phyloP scores from a whole-genome alignment of 2,329 filamentous ascomycete species.

The Clonostachys solani region DNA sequence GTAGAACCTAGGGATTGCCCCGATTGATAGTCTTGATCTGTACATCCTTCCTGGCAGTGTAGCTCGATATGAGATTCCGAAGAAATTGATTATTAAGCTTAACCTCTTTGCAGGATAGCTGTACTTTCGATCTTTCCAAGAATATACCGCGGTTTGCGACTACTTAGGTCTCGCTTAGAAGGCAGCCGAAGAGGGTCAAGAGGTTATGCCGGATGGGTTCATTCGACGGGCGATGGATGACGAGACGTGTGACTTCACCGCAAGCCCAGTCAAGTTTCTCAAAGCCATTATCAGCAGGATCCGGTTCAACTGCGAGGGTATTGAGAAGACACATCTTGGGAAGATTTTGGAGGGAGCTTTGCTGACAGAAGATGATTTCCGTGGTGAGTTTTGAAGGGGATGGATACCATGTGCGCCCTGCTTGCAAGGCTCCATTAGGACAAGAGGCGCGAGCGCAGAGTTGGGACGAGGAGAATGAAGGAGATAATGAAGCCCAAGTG shows the following conservation, averaged over 20 bases:
- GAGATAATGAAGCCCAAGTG: too few relatives aligned
- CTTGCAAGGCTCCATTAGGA: too few relatives aligned
- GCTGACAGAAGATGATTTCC: conserved; percentile 5
- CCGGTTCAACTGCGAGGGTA: conserved; percentile 21
- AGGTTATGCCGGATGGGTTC: conserved; percentile 22
- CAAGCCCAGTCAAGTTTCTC: conserved; percentile 20
- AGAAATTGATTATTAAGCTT: conserved; percentile 37
- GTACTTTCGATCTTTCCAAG: conserved; percentile 48
- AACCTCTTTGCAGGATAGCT: conserved; percentile 67
- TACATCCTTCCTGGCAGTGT: conserved; percentile 7
- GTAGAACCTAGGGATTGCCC: conserved; percentile 18
- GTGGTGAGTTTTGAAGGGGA: too few relatives aligned
- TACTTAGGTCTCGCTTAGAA: conserved; percentile 43
- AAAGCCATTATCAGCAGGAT: conserved; percentile 20
- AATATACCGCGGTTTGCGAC: conserved; percentile 49
- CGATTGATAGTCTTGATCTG: conserved; percentile 9
- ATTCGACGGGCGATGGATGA: conserved; percentile 7
- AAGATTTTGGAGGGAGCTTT: conserved; percentile 18
- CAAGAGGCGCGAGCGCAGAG: too few relatives aligned
- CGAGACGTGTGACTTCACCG: background rate
- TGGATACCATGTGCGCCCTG: too few relatives aligned
- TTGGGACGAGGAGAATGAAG: too few relatives aligned
- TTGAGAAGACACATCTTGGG: conserved; percentile 27
- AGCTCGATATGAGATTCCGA: conserved; percentile 1
- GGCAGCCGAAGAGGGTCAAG: conserved; percentile 11